These are phyloP conservation scores for Penicillium corylophilum DNA, from an alignment of 2,329 filamentous ascomycete species.

Conservation along the genomic window DNA sequence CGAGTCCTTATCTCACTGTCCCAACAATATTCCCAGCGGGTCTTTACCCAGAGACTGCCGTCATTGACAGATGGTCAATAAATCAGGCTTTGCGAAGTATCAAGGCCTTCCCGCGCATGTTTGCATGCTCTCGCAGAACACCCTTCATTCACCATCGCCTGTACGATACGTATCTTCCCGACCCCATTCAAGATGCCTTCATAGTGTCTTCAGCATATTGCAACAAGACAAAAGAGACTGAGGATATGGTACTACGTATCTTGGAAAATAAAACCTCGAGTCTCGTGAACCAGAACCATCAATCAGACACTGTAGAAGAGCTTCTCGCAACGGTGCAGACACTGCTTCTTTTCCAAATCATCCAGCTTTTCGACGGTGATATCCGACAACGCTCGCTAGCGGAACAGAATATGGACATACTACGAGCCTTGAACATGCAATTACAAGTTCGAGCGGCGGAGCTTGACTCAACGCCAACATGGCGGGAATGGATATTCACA, in stretches of 20 bases:
- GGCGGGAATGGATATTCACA: constrained; percentile 13
- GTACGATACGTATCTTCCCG: constrained; percentile 11
- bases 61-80: constrained; percentile 9
- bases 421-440: constrained; percentile 4
- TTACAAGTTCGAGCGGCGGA: constrained; percentile 5
- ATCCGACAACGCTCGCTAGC: constrained; percentile 11
- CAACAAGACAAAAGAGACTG: constrained; percentile 5
- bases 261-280: constrained; percentile 2
- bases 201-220: constrained; percentile 9
- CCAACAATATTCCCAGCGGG: not conserved
- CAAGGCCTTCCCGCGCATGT: constrained; percentile 6
- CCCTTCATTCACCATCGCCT: constrained; percentile 14
- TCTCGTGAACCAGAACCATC: not conserved
- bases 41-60: constrained; percentile 2
- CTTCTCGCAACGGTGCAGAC: constrained; percentile 6
- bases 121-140: constrained; percentile 3
- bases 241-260: constrained; percentile 10
- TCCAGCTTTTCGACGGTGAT: constrained; percentile 17
- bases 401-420: constrained; percentile 6
- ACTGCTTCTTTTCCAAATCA: constrained; percentile 5
- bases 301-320: not conserved
- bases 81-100: constrained; percentile 1
- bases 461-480: not conserved
- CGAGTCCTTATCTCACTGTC: not conserved
- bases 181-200: constrained; percentile 15